Evolutionary conservation across 1,284 basidiomycete genomes (phyloP).

Genomic region (Coriolopsis trogii): DNA sequence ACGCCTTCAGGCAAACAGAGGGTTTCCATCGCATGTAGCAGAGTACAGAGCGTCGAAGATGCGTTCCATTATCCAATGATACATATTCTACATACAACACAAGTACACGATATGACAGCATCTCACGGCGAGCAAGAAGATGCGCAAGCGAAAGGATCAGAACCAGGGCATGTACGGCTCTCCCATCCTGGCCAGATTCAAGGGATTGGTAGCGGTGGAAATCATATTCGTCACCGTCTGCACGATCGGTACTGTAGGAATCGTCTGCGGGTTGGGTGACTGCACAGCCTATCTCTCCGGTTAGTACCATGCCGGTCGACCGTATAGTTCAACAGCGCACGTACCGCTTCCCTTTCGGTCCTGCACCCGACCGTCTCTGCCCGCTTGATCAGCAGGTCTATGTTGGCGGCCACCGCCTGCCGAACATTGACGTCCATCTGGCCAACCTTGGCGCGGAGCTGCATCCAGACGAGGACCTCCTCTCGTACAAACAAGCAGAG

Average conservation of each 20-base stretch:
- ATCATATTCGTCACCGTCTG: constrained; percentile 89
- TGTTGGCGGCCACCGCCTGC: constrained; percentile 71
- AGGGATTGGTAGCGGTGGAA: constrained; percentile 72
- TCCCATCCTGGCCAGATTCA: constrained; percentile 79
- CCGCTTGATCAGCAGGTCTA: constrained; percentile 82
- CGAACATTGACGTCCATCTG: constrained; percentile 67
- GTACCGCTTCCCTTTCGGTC: constrained; percentile 77
- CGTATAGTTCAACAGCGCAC: too few relatives aligned
- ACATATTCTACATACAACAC: constrained; percentile 13
- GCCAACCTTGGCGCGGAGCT: constrained; percentile 46
- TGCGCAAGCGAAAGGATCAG: constrained; percentile 39
- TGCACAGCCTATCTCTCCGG: constrained; percentile 3
- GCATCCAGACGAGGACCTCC: constrained; percentile 83
- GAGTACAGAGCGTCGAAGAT: not conserved
- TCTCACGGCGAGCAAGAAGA: not conserved
- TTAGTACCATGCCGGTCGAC: constrained; percentile 8
- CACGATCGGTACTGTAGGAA: constrained; percentile 60
- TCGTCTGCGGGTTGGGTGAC: constrained; percentile 36
- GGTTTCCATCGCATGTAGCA: constrained; percentile 47
- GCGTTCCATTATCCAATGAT: constrained; percentile 9
- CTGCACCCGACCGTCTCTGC: constrained; percentile 88
- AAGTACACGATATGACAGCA: constrained; percentile 4
- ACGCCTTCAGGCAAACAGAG: constrained; percentile 77
- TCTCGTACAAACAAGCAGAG: constrained; percentile 91
- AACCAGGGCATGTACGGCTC: constrained; percentile 88